Percentiles rank a stretch among this genome's conserved stretches.
phyloP scores from a whole-genome alignment of 371 early-diverging fungal species.

The Mucor velutinosus region DNA sequence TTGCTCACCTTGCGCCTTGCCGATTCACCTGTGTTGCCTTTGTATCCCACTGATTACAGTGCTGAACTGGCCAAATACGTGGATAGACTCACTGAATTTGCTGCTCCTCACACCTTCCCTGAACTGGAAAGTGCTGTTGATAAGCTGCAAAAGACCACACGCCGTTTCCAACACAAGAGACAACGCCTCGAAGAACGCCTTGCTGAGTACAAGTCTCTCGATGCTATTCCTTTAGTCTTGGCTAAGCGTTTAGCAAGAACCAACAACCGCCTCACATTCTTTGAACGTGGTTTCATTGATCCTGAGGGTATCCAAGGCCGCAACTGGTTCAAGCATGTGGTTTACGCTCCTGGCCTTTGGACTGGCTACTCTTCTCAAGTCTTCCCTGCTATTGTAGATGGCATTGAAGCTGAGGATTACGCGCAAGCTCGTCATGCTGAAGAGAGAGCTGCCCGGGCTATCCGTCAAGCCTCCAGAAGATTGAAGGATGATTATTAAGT shows the following conservation, averaged over 20 bases:
- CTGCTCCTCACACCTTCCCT: constrained; percentile 14
- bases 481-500: too few species aligned
- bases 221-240: constrained; percentile 7
- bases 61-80: constrained; percentile 16
- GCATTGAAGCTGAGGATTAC: constrained; percentile 37
- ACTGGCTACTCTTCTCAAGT: constrained; percentile 54
- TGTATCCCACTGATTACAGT: constrained; percentile 40
- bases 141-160: constrained; percentile 2
- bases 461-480: not conserved
- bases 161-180: constrained; percentile 14
- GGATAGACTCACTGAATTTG: not conserved
- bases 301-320: constrained; percentile 57
- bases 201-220: constrained; percentile 6
- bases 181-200: constrained; percentile 10
- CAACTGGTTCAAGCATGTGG: constrained; percentile 66
- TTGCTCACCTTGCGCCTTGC: constrained; percentile 40
- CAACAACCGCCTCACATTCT: constrained; percentile 50
- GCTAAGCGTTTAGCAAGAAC: constrained; percentile 22
- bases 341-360: constrained; percentile 61
- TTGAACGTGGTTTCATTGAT: constrained; percentile 61
- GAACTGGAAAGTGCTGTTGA: constrained; percentile 9
- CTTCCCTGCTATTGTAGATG: constrained; percentile 57
- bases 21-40: constrained; percentile 39
- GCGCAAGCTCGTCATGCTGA: constrained; percentile 28
- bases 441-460: constrained; percentile 23